Conservation (phyloP, 2,329 filamentous ascomycete species). For the Dothideomycetidae sp. region DNA sequence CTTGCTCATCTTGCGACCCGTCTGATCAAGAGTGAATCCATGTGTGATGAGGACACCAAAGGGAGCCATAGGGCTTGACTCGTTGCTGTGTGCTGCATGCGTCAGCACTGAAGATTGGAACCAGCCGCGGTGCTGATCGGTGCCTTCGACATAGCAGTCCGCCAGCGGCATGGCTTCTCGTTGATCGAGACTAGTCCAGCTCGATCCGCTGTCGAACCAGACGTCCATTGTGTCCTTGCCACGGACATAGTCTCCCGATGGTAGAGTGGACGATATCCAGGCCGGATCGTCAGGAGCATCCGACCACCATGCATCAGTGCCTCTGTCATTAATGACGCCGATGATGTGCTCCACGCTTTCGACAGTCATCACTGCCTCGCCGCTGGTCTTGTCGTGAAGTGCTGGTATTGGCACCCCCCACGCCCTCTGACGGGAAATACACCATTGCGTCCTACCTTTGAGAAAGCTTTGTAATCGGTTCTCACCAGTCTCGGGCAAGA, state of each 20-base stretch:
- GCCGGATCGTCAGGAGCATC: slow-evolving; percentile 59
- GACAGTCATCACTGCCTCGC: slow-evolving; percentile 59
- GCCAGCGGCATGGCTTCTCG: slow-evolving; percentile 37
- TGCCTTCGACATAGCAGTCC: slow-evolving; percentile 86
- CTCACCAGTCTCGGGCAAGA: slow-evolving; percentile 62
- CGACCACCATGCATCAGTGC: slow-evolving; percentile 90
- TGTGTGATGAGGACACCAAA: slow-evolving; percentile 89
- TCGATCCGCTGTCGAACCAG: slow-evolving; percentile 97
- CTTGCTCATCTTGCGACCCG: slow-evolving; percentile 98
- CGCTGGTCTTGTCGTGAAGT: slow-evolving; percentile 52
- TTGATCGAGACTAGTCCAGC: slow-evolving; percentile 52
- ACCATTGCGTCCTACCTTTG: slow-evolving; percentile 84
- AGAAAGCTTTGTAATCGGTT: slow-evolving; percentile 73
- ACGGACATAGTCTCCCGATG: slow-evolving; percentile 46
- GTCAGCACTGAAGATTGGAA: slow-evolving; percentile 94
- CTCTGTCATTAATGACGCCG: slow-evolving; percentile 56
- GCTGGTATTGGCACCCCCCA: slow-evolving; percentile 97
- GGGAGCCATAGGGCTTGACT: slow-evolving; percentile 40
- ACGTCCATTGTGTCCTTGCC: slow-evolving; percentile 97
- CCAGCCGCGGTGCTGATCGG: slow-evolving; percentile 94
- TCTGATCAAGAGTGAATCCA: slow-evolving; percentile 78
- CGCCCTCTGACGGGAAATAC: slow-evolving; percentile 85
- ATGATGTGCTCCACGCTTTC: slow-evolving; percentile 78
- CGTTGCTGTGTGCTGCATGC: slow-evolving; percentile 45
- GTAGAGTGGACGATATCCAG: slow-evolving; percentile 59